Evolutionary conservation across 805 yeast species (phyloP), one percentile per base, ranked within the genome.

Genomic region (Metschnikowia corniflorae): DNA sequence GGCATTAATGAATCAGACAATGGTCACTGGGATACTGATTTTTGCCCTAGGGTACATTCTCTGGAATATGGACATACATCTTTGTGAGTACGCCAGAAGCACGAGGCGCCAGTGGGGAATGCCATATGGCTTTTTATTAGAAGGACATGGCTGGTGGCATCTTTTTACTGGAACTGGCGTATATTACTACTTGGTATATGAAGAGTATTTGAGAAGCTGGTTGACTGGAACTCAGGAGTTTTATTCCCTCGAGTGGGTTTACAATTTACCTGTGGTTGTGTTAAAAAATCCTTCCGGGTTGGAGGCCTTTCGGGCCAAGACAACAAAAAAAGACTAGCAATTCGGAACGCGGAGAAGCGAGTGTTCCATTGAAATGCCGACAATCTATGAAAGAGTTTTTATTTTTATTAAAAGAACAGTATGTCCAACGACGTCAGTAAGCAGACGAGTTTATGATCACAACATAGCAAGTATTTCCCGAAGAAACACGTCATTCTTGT

Each of bases 81-180:
- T 82, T 39, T 91, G 97, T 58, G 48, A 65, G 12, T 57, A 59
- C 16, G 80, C 86, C 60, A 71, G 79, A 26, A 42, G 60, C 6
- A 53, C 76, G 12, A 74, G 96, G 58, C 73, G 93, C 41, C 48
- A 63, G 4, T 60, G 68, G 57, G 95, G 97, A 3, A 73, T 83
- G 64, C 97, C 97, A 2, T 74, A 82, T 35, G 97, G 97, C 2
- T 74, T 87, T 43, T 47, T 91, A 3, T 67, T 91, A 23, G 97
- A 91, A 60, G 83, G 95, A 19, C 97, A 91, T 54, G 96, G 95
- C 16, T 91, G 97, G 97, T 91, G 97, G 97, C 97, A 91, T 56
- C 64, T 85, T 8, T 71, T 85, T 46, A 85, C 93, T 0, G 95
- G 95, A 0, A 65, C 79, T 15, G 96, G 97, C 2, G 93, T 91